phyloP scores from a whole-genome alignment of 2,329 filamentous ascomycete genomes.

The Chaetothyriales sp. region DNA sequence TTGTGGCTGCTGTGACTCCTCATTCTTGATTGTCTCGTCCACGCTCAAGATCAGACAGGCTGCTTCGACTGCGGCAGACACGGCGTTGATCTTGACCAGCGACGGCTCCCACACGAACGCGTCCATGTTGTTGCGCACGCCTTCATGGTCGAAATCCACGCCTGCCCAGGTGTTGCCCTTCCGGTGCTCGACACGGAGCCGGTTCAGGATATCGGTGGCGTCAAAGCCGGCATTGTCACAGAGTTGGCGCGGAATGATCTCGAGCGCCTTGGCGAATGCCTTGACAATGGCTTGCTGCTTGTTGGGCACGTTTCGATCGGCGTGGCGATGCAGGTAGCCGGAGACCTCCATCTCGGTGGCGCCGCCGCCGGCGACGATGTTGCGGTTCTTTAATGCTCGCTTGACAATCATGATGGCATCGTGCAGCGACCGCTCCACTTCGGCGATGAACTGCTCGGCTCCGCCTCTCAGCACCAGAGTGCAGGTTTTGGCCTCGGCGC shows the following conservation, averaged over 20 bases:
- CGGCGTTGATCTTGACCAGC: constrained; percentile 90
- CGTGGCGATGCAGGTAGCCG: constrained; percentile 80
- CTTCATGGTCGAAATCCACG: constrained; percentile 87
- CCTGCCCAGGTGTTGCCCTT: constrained; percentile 89
- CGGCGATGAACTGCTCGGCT: constrained; percentile 97
- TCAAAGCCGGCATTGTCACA: constrained; percentile 99
- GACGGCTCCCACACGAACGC: constrained; percentile 96
- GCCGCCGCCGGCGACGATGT: constrained; percentile 88
- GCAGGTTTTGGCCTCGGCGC: constrained; percentile 90
- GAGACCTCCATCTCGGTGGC: constrained; percentile 95
- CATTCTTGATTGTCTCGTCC: constrained; percentile 96
- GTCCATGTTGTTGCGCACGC: constrained; percentile 86
- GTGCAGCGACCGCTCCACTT: constrained; percentile 93
- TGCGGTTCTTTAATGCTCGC: constrained; percentile 87
- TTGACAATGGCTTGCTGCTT: constrained; percentile 98
- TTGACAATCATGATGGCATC: constrained; percentile 99
- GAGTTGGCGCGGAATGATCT: constrained; percentile 89
- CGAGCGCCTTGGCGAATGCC: constrained; percentile 90
- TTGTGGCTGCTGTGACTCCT: constrained; percentile 77
- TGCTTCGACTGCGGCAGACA: constrained; percentile 90
- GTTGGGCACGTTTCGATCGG: constrained; percentile 80
- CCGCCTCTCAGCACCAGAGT: constrained; percentile 89
- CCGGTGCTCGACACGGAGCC: constrained; percentile 87
- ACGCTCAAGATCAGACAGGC: constrained; percentile 90
- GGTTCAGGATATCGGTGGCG: constrained; percentile 93